Percentiles rank a stretch among this genome's conserved stretches.
These are phyloP conservation scores for Ochetophila trinervis DNA, from an alignment of 306 rosid species.

Conservation along the genomic window DNA sequence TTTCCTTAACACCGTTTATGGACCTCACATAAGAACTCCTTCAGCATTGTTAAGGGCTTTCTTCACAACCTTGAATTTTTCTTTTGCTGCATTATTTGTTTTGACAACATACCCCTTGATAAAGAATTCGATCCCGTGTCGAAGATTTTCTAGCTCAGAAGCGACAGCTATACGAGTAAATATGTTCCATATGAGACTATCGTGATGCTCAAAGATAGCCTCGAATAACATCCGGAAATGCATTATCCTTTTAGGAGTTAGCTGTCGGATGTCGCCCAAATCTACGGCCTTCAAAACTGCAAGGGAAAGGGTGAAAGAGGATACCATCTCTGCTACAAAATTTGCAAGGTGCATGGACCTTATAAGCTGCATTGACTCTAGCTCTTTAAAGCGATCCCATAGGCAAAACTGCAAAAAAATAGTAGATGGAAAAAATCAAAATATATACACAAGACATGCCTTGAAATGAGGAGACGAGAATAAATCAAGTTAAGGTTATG, in stretches of 20 bases:
- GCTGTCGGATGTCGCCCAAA: slow-evolving; percentile 47
- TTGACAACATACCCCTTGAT: slow-evolving; percentile 60
- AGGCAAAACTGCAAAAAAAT: slow-evolving; percentile 62
- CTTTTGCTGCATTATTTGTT: slow-evolving; percentile 35
- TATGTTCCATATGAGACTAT: slow-evolving; percentile 62
- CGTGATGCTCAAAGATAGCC: slow-evolving; percentile 63
- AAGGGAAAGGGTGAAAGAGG: slow-evolving; percentile 73
- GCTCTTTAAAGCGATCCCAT: slow-evolving; percentile 86
- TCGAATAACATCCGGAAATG: slow-evolving; percentile 84
- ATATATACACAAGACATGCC: neutral
- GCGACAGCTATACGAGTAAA: slow-evolving; percentile 70
- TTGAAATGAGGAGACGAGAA: too few species aligned
- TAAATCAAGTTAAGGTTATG: too few species aligned
- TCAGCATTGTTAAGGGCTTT: slow-evolving; percentile 68
- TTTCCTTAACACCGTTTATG: too few species aligned
- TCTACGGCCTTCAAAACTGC: slow-evolving; percentile 70
- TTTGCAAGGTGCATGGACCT: slow-evolving; percentile 82
- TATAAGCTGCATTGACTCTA: slow-evolving; percentile 69
- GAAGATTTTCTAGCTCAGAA: slow-evolving; percentile 70
- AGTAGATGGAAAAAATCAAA: neutral
- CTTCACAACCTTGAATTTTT: slow-evolving; percentile 67
- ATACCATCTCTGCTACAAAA: slow-evolving; percentile 80
- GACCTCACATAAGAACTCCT: slow-evolving; percentile 65
- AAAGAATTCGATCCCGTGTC: slow-evolving; percentile 69
- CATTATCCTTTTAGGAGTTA: slow-evolving; percentile 74